phyloP scores from a whole-genome alignment of 2,329 filamentous ascomycete genomes.

The Trichoderma koningii region DNA sequence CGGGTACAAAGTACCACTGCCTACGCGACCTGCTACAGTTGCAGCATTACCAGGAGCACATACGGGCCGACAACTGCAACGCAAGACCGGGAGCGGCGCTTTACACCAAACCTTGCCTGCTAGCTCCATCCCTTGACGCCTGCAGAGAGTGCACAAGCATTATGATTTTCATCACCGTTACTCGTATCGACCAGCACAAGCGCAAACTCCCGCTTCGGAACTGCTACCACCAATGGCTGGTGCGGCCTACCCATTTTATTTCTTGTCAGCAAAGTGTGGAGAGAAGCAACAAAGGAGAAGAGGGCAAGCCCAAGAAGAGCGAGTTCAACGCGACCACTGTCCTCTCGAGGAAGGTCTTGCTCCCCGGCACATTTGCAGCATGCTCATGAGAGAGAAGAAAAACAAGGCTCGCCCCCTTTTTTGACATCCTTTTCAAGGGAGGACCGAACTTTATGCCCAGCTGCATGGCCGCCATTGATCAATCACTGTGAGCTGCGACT shows the following conservation, averaged over 20 bases:
- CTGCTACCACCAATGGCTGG: neutral
- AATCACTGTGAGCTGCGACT: constrained; percentile 5
- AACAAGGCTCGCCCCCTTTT: neutral
- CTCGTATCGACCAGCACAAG: constrained; percentile 7
- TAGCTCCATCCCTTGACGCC: constrained; percentile 18
- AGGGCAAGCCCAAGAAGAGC: neutral
- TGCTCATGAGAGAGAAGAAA: neutral
- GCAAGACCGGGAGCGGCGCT: constrained; percentile 10
- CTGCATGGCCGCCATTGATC: constrained; percentile 6
- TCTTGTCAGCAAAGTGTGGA: constrained; percentile 20
- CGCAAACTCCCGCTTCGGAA: constrained; percentile 8
- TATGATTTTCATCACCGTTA: constrained; percentile 4
- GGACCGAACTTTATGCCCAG: neutral
- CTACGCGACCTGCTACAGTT: neutral
- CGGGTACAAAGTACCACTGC: neutral
- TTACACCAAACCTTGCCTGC: neutral
- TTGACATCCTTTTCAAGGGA: neutral
- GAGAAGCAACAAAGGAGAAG: constrained; percentile 1
- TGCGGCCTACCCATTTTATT: neutral
- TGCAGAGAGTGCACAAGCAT: constrained; percentile 10
- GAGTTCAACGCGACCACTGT: neutral
- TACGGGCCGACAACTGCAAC: constrained; percentile 11
- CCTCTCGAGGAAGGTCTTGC: neutral
- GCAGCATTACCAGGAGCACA: neutral
- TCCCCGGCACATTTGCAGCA: neutral